Base-by-base conservation (phyloP, 2,329 filamentous ascomycete genomes). In the Periglandula ipomoeae region DNA sequence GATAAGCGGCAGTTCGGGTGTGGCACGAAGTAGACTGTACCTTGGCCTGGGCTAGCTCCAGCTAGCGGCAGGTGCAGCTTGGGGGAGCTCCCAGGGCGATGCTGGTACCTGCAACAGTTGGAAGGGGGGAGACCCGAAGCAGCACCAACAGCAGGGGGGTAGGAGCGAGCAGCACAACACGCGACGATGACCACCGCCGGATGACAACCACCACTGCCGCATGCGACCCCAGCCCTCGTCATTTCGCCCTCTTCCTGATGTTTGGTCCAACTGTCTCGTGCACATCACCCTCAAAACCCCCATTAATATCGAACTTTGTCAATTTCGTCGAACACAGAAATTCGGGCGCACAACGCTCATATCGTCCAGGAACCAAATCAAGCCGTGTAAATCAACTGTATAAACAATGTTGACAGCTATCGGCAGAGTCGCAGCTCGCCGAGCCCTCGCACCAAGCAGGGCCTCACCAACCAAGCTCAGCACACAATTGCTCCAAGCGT, bases 341-440 rank as follows among this genome's bases (percentile, higher is more conserved):
- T 13, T 13, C 9, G 30, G 30, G 8, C 30, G 8, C 30, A 3
- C 30, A 32, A 32, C 30, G 10, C 10, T 4, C 15, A 11, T 4
- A 15, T 4, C 30, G 15, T 4, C 15, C 30, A 32, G 11, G 30
- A 32, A 32, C 10, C 5, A 32, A 32, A 11, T 4, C 30, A 32
- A 15, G 9, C 30, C 15, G 10, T 32, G 5, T 15, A 4, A 32
- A 15, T 32, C 30, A 32, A n/a, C 8, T 32, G 27, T 3, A 5
- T 13, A 40, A 40, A 56, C 51, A 50, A 75, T 75, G 72, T 59
- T 74, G 52, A 67, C 65, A 46, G 61, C 65, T 26, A 59, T 73
- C 53, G 65, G 65, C 53, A 65, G 69, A 53, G 64, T 61, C 47
- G 65, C 66, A 47, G 59, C 63, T 51, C 63, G 62, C 58, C 69